Evolutionary conservation across 768 basidiomycete species (phyloP).

Genomic region (Nidularia pulvinata): DNA sequence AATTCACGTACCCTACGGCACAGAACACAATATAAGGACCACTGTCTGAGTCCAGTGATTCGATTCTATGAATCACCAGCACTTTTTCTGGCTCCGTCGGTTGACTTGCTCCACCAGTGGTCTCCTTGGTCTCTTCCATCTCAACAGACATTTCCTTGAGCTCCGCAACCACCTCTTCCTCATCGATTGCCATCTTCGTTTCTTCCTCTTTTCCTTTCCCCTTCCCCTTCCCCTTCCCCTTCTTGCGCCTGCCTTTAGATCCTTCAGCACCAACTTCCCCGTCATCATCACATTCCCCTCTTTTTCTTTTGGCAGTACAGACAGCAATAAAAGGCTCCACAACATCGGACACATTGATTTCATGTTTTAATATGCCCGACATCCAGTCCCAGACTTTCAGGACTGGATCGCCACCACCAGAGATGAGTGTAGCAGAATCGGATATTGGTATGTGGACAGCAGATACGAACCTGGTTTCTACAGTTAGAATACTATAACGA

Average conservation of each 20-base stretch:
- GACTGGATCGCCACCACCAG: constrained; percentile 84
- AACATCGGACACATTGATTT: constrained; percentile 47
- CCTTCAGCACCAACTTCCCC: constrained; percentile 14
- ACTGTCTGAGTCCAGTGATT: neutral
- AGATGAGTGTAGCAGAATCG: constrained; percentile 55
- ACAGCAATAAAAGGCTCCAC: constrained; percentile 51
- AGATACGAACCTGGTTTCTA: constrained; percentile 68
- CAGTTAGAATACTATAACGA: neutral
- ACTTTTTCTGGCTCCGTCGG: constrained; percentile 4
- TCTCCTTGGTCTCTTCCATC: constrained; percentile 7
- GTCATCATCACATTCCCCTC: constrained; percentile 28
- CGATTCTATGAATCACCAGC: constrained; percentile 5
- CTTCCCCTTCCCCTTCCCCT: constrained; percentile 17
- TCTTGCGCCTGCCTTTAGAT: constrained; percentile 14
- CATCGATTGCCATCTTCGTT: too few species aligned
- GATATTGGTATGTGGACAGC: constrained; percentile 69
- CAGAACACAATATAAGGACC: constrained; percentile 55
- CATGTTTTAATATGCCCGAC: constrained; percentile 49
- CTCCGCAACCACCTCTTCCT: too few species aligned
- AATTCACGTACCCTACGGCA: constrained; percentile 63
- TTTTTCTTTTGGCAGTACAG: constrained; percentile 24
- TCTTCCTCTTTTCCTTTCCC: constrained; percentile 14
- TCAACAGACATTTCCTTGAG: too few species aligned
- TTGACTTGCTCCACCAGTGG: too few species aligned
- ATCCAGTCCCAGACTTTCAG: constrained; percentile 85